Evolutionary conservation across 257 asterid genomes (phyloP).

Genomic region (Solanum medicagineum): DNA sequence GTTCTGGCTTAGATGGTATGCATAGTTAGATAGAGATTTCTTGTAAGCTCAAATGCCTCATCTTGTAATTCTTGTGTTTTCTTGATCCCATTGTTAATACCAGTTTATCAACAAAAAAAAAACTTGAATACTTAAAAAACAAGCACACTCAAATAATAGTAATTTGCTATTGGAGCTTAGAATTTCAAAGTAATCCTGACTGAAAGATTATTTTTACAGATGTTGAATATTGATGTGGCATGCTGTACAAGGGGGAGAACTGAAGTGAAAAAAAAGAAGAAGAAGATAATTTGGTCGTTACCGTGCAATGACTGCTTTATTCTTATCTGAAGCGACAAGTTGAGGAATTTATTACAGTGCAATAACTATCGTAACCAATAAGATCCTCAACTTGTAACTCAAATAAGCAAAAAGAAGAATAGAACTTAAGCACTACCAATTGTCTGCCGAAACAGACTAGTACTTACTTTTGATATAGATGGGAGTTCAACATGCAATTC

Average conservation of each 20-base stretch:
- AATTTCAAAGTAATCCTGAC: background rate
- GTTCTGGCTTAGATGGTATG: background rate
- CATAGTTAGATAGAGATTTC: background rate
- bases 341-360: background rate
- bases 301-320: background rate
- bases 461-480: background rate
- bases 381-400: background rate
- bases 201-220: background rate
- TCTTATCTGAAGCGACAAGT: background rate
- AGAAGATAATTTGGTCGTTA: background rate
- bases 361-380: background rate
- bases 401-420: background rate
- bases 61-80: background rate
- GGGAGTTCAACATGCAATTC: background rate
- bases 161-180: background rate
- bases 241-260: background rate
- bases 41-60: background rate
- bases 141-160: background rate
- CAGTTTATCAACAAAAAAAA: background rate
- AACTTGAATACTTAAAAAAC: background rate
- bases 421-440: background rate
- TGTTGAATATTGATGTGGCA: background rate
- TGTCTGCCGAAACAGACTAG: background rate
- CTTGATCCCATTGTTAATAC: background rate
- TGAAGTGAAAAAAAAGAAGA: background rate